A percentile compares a stretch with the other conserved stretches of the same genome.
Evolutionary conservation across 2,329 filamentous ascomycete species (phyloP).

Genomic region (Dactylellina drechsleri): DNA sequence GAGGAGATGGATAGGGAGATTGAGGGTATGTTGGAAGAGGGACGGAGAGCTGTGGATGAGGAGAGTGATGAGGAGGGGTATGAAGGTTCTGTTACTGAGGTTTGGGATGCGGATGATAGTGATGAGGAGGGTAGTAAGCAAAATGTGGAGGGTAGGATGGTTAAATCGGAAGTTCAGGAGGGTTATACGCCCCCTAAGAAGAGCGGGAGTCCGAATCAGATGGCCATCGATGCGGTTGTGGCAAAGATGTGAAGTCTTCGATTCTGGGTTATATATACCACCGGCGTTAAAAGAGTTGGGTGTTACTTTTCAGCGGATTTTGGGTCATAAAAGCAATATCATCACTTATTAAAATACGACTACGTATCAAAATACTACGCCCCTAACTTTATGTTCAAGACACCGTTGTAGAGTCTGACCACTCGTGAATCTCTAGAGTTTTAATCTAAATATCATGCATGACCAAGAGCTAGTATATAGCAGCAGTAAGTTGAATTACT

Average conservation of each 20-base stretch:
- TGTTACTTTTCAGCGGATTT: too few species aligned
- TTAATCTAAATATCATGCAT: too few species aligned
- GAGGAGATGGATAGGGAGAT: conserved; percentile 48
- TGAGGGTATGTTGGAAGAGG: conserved; percentile 33
- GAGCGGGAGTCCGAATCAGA: conserved; percentile 1
- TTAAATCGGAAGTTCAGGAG: too few species aligned
- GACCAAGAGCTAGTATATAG: conserved; percentile 25
- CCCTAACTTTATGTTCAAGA: too few species aligned
- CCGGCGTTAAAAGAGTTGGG: too few species aligned
- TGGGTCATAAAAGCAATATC: too few species aligned
- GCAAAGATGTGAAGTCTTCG: too few species aligned
- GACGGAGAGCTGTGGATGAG: conserved; percentile 5
- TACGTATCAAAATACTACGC: too few species aligned
- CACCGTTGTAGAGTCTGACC: too few species aligned
- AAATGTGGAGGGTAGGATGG: conserved; percentile 8
- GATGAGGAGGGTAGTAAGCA: conserved; percentile 15
- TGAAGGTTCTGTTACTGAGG: conserved; percentile 22
- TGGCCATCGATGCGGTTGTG: conserved; percentile 14
- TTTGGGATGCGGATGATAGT: conserved; percentile 22
- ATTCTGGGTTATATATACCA: too few species aligned
- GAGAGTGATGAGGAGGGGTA: conserved; percentile 22
- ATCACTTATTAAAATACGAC: too few species aligned
- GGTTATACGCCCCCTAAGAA: not conserved
- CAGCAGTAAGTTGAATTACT: conserved; percentile 49
- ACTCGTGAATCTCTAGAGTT: too few species aligned